A percentile compares a stretch with the other conserved stretches of the same genome.
Conservation (phyloP, 805 yeast genomes). For the Myxozyma vanderwaltii region DNA sequence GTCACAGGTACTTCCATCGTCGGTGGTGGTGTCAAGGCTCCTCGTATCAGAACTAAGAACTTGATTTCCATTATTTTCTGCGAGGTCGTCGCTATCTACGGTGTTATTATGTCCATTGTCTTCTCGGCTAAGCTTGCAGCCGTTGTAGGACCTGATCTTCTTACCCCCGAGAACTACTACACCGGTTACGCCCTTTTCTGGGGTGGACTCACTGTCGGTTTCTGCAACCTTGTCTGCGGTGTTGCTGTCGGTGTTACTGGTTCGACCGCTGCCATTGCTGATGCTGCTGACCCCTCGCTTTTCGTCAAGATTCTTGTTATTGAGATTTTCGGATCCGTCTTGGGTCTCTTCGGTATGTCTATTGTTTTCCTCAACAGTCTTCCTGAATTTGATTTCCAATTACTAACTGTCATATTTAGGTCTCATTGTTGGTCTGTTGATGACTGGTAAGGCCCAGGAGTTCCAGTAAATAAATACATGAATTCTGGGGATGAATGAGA, state of each 20-base stretch:
- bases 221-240: slow-evolving; percentile 93
- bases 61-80: slow-evolving; percentile 93
- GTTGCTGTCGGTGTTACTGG: slow-evolving; percentile 97
- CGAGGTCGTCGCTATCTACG: slow-evolving; percentile 98
- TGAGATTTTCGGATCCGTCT: slow-evolving; percentile 95
- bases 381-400: background rate
- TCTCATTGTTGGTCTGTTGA: slow-evolving; percentile 93
- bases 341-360: slow-evolving; percentile 84
- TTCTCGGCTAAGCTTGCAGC: slow-evolving; percentile 83
- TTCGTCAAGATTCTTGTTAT: slow-evolving; percentile 95
- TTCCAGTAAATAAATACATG: slow-evolving; percentile 45
- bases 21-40: slow-evolving; percentile 98
- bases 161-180: slow-evolving; percentile 81
- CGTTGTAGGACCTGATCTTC: slow-evolving; percentile 61
- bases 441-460: slow-evolving; percentile 95
- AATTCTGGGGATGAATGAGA: background rate
- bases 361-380: background rate
- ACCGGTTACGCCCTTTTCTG: slow-evolving; percentile 95
- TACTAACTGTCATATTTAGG: slow-evolving; percentile 14
- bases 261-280: slow-evolving; percentile 96
- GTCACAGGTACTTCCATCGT: slow-evolving; percentile 90
- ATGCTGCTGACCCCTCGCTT: slow-evolving; percentile 93
- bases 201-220: slow-evolving; percentile 97
- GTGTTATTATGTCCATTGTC: slow-evolving; percentile 88
- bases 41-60: slow-evolving; percentile 95